Percentiles rank a stretch among this genome's conserved stretches.
Evolutionary conservation across 192 early-diverging fungal genomes (phyloP).

Genomic region (Dissophora globulifera): DNA sequence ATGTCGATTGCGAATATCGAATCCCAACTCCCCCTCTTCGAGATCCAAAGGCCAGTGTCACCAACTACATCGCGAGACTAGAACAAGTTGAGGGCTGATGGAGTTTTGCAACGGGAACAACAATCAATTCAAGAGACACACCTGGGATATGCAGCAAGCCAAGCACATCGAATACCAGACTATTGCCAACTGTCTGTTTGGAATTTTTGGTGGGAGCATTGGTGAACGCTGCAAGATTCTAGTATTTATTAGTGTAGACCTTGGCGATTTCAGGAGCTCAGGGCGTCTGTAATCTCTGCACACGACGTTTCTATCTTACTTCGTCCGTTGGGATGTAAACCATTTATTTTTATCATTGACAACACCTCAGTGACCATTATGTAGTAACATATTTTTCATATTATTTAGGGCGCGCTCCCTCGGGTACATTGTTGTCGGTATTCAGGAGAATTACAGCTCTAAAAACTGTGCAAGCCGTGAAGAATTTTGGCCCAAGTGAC

Average conservation of each 20-base stretch:
- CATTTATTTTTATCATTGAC: background rate
- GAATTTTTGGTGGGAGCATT: slow-evolving; percentile 7
- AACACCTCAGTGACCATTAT: background rate
- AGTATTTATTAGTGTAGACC: background rate
- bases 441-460: slow-evolving; percentile 2
- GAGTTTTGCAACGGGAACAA: slow-evolving; percentile 6
- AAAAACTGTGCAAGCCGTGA: slow-evolving; percentile 7
- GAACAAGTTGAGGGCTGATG: background rate
- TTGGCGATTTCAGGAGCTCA: slow-evolving; percentile 6
- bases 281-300: slow-evolving; percentile 3
- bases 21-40: slow-evolving; percentile 10
- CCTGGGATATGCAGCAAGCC: slow-evolving; percentile 9
- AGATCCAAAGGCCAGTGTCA: background rate
- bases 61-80: background rate
- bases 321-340: background rate
- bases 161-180: slow-evolving; percentile 13
- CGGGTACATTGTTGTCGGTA: slow-evolving; percentile 11
- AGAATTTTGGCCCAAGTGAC: background rate
- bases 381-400: background rate
- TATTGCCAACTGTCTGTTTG: slow-evolving; percentile 10
- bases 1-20: slow-evolving; percentile 3
- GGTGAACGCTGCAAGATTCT: background rate
- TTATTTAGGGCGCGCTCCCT: slow-evolving; percentile 4
- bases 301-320: slow-evolving; percentile 14
- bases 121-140: slow-evolving; percentile 3